These are phyloP conservation scores for Debaryomyces prosopidis DNA, from an alignment of 805 yeast species.

Conservation along the genomic window DNA sequence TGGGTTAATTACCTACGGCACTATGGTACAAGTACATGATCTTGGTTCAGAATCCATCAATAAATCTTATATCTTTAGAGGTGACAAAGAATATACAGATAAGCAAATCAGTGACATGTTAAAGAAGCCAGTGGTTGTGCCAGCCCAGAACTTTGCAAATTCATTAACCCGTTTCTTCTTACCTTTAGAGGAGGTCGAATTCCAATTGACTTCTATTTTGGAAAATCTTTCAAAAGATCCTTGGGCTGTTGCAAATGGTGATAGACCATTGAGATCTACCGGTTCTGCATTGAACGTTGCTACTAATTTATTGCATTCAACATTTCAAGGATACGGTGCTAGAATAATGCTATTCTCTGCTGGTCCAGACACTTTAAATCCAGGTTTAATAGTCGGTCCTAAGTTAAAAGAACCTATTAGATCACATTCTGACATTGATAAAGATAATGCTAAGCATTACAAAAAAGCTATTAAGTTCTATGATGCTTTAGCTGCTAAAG, in stretches of 20 bases:
- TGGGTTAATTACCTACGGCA: conserved; percentile 86
- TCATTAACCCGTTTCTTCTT: conserved; percentile 61
- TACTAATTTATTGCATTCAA: conserved; percentile 73
- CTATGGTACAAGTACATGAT: conserved; percentile 89
- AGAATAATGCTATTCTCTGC: conserved; percentile 88
- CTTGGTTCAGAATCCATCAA: conserved; percentile 62
- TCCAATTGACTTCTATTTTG: conserved; percentile 74
- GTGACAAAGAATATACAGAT: conserved; percentile 80
- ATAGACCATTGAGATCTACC: conserved; percentile 86
- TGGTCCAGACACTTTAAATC: conserved; percentile 93
- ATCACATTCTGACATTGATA: conserved; percentile 95
- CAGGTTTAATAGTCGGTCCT: conserved; percentile 90
- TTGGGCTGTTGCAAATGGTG: conserved; percentile 85
- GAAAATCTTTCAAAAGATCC: conserved; percentile 79
- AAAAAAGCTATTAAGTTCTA: conserved; percentile 84
- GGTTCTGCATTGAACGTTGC: conserved; percentile 93
- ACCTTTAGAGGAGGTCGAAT: conserved; percentile 78
- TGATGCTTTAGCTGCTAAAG: conserved; percentile 66
- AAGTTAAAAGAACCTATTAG: conserved; percentile 94
- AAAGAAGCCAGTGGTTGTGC: conserved; percentile 30
- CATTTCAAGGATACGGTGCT: conserved; percentile 84
- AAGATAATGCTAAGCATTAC: conserved; percentile 83
- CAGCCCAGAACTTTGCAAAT: conserved; percentile 27
- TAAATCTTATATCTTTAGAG: conserved; percentile 82
- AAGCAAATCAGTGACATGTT: conserved; percentile 62